Conservation (phyloP, 1,284 basidiomycete genomes). For the Abortiporus biennis region DNA sequence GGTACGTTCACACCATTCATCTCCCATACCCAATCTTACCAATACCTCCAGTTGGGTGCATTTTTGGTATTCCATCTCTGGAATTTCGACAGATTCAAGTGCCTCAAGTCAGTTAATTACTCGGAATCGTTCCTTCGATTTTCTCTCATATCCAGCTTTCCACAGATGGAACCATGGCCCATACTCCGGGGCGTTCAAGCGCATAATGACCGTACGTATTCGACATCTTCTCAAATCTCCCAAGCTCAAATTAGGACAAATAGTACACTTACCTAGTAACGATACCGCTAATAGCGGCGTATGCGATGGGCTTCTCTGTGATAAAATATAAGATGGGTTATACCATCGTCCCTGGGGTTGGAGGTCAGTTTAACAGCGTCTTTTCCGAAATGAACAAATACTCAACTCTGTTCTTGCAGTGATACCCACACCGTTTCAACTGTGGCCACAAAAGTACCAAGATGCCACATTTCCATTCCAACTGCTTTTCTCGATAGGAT, state of each 20-base stretch:
- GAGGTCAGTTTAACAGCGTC: constrained; percentile 38
- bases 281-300: constrained; percentile 55
- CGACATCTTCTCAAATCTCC: background rate
- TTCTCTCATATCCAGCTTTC: background rate
- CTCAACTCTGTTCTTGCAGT: constrained; percentile 33
- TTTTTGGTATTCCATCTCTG: constrained; percentile 71
- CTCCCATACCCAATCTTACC: background rate
- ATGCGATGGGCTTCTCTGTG: constrained; percentile 51
- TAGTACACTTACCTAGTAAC: constrained; percentile 69
- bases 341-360: constrained; percentile 33
- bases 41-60: constrained; percentile 39
- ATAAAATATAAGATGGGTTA: constrained; percentile 73
- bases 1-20: background rate
- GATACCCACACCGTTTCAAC: constrained; percentile 51
- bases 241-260: background rate
- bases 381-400: background rate
- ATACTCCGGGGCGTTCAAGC: constrained; percentile 66
- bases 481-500: constrained; percentile 55
- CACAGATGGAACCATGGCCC: constrained; percentile 61
- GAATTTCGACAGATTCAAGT: constrained; percentile 73
- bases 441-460: constrained; percentile 45
- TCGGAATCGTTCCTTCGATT: background rate
- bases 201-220: constrained; percentile 66
- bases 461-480: constrained; percentile 55
- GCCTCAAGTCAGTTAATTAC: constrained; percentile 44